These are phyloP conservation scores for Phytophthora melonis DNA, from an alignment of 352 stramenopile genomes.

Conservation along the genomic window DNA sequence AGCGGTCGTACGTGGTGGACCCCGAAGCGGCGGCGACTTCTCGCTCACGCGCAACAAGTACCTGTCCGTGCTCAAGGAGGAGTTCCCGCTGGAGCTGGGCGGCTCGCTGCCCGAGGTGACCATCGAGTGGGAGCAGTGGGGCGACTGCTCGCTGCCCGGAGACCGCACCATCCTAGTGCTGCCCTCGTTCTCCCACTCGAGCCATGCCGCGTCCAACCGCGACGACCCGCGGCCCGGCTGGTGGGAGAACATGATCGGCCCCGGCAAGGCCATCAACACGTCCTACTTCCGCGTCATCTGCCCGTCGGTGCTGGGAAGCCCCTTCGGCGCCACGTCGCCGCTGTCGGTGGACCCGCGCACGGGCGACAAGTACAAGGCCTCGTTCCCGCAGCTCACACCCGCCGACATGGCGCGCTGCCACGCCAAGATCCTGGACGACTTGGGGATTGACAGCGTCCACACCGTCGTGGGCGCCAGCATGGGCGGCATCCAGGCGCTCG, in stretches of 20 bases:
- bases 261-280: neutral
- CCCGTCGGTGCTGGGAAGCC: neutral
- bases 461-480: neutral
- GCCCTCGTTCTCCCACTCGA: neutral
- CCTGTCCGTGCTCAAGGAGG: neutral
- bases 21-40: neutral
- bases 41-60: neutral
- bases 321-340: neutral
- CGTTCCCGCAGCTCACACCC: neutral
- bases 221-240: neutral
- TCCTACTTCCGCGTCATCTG: constrained; percentile 1
- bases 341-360: neutral
- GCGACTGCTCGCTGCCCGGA: neutral
- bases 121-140: neutral
- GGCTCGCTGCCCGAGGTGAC: neutral
- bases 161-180: neutral
- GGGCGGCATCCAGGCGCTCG: neutral
- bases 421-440: neutral
- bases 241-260: constrained; percentile 1
- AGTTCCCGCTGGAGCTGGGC: neutral
- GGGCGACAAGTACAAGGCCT: neutral
- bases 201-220: neutral
- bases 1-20: neutral
- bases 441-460: neutral
- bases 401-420: neutral